Percentiles rank a stretch among this genome's conserved stretches.
Conservation (phyloP, 2,329 filamentous ascomycete species). For the Ascochyta fabae region DNA sequence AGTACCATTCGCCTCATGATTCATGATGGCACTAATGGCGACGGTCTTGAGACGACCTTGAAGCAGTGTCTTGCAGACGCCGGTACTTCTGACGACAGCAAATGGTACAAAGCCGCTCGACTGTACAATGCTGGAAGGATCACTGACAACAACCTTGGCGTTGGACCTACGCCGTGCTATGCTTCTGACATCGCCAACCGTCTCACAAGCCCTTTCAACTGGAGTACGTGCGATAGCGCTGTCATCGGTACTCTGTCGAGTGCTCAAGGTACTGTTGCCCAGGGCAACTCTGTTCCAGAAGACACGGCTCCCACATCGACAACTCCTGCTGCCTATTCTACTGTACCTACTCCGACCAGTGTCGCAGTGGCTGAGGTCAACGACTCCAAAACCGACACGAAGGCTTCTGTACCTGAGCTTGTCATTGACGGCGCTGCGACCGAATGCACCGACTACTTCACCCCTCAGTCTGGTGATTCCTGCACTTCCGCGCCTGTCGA, state of each 20-base stretch:
- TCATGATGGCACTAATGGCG: constrained; percentile 53
- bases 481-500: constrained; percentile 43
- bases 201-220: constrained; percentile 43
- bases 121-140: constrained; percentile 59
- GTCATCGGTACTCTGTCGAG: constrained; percentile 6
- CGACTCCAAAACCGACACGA: background rate
- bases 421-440: constrained; percentile 21
- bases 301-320: constrained; percentile 7
- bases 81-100: constrained; percentile 41
- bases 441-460: constrained; percentile 43
- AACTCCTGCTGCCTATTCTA: background rate
- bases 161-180: constrained; percentile 58
- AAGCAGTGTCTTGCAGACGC: constrained; percentile 46
- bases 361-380: constrained; percentile 3
- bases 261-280: constrained; percentile 5
- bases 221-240: constrained; percentile 24
- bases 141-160: constrained; percentile 46
- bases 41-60: constrained; percentile 52
- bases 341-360: constrained; percentile 1
- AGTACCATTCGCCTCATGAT: constrained; percentile 52
- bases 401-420: constrained; percentile 4
- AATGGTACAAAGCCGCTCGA: constrained; percentile 57
- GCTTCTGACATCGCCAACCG: constrained; percentile 59
- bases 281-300: background rate
- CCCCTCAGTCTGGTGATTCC: constrained; percentile 36